These are phyloP conservation scores for Penicillium freii DNA, from an alignment of 2,329 filamentous ascomycete species.

Conservation along the genomic window DNA sequence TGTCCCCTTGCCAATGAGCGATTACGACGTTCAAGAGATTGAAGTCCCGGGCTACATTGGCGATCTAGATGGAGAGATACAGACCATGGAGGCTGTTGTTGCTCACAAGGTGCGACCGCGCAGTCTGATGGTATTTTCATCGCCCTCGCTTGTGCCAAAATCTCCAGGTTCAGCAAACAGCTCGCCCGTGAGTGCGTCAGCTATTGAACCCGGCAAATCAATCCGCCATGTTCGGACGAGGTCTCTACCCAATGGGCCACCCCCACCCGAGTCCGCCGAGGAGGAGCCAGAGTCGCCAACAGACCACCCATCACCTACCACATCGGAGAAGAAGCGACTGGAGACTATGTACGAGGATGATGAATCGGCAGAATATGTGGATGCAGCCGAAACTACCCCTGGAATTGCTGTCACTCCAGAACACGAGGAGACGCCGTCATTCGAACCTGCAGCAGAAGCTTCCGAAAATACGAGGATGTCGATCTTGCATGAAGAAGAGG, in stretches of 20 bases:
- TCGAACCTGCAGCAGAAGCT: conserved; percentile 11
- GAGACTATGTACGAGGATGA: conserved; percentile 43
- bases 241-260: conserved; percentile 49
- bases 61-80: conserved; percentile 59
- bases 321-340: conserved; percentile 31
- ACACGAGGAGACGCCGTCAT: conserved; percentile 5
- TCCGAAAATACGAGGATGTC: conserved; percentile 21
- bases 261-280: conserved; percentile 17
- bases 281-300: conserved; percentile 13
- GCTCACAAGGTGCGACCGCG: conserved; percentile 45
- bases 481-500: conserved; percentile 23
- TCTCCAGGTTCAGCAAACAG: conserved; percentile 25
- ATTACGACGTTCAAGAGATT: conserved; percentile 59
- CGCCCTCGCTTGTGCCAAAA: conserved; percentile 29
- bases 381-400: conserved; percentile 19
- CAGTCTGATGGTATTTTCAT: conserved; percentile 44
- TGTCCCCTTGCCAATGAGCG: conserved; percentile 32
- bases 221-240: conserved; percentile 45
- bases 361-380: conserved; percentile 27
- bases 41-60: conserved; percentile 68
- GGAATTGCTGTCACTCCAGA: conserved; percentile 21
- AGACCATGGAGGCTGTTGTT: conserved; percentile 37
- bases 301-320: conserved; percentile 25
- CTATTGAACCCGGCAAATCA: conserved; percentile 25
- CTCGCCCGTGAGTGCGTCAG: conserved; percentile 27